Percentiles rank a stretch among this genome's conserved stretches.
Conservation (phyloP, 345 rosid genomes). For the Moricandia moricandioides region DNA sequence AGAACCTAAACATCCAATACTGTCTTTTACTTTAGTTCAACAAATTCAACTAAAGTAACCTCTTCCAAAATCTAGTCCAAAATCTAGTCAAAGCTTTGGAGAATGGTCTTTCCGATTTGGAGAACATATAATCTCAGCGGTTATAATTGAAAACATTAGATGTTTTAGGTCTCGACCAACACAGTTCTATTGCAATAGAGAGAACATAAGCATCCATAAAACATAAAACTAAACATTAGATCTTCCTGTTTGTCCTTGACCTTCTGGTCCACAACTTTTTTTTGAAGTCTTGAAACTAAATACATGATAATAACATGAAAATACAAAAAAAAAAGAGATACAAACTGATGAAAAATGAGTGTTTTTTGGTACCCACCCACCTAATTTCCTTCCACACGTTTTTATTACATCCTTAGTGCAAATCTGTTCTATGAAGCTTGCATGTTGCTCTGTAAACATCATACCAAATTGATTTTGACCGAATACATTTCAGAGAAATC, state of each 20-base stretch:
- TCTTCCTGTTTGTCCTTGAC: neutral
- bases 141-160: neutral
- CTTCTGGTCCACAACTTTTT: neutral
- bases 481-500: neutral
- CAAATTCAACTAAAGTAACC: slow-evolving; percentile 54
- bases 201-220: neutral
- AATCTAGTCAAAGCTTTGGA: slow-evolving; percentile 74
- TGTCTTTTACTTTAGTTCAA: slow-evolving; percentile 42
- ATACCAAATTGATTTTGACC: neutral
- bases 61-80: slow-evolving; percentile 68
- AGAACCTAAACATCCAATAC: slow-evolving; percentile 24
- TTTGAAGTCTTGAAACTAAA: neutral
- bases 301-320: neutral
- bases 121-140: neutral
- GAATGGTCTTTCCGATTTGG: slow-evolving; percentile 69
- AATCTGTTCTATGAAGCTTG: neutral
- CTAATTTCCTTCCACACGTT: neutral
- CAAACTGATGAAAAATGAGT: neutral
- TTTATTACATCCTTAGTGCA: neutral
- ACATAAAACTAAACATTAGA: neutral
- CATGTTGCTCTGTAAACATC: neutral
- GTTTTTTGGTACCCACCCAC: neutral
- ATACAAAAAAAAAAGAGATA: neutral
- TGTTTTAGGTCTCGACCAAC: too few species aligned
- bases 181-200: neutral